Percentiles rank a stretch among this genome's conserved stretches.
These are phyloP conservation scores for Penicillium simplicissimum DNA, from an alignment of 495 filamentous ascomycete genomes.

Conservation along the genomic window DNA sequence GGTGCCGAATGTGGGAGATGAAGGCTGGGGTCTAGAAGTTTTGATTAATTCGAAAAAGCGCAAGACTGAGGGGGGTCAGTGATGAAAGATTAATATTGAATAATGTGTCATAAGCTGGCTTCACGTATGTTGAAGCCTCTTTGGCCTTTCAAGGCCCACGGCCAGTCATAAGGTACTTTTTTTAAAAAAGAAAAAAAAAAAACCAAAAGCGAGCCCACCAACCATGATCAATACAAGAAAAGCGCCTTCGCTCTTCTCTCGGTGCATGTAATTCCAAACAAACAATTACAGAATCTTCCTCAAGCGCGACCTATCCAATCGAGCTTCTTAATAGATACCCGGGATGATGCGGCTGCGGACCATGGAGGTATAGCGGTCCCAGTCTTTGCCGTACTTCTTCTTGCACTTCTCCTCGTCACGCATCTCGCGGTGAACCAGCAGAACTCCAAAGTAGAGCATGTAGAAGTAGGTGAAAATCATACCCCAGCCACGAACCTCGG, in stretches of 20 bases:
- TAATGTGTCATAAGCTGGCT: background rate
- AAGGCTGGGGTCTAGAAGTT: slow-evolving; percentile 41
- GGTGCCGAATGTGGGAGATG: slow-evolving; percentile 43
- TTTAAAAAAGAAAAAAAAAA: no score
- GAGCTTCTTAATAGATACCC: slow-evolving; percentile 69
- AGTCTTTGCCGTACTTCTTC: slow-evolving; percentile 90
- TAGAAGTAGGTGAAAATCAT: slow-evolving; percentile 95
- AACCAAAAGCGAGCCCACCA: background rate
- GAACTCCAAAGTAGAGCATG: slow-evolving; percentile 84
- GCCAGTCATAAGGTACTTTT: background rate
- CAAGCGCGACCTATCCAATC: background rate
- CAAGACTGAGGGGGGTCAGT: slow-evolving; percentile 29
- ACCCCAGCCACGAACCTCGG: slow-evolving; percentile 72
- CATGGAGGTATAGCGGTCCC: slow-evolving; percentile 82
- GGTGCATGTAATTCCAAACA: background rate
- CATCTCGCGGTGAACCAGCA: slow-evolving; percentile 87
- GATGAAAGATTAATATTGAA: slow-evolving; percentile 9
- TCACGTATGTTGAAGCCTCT: slow-evolving; percentile 2
- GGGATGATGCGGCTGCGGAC: slow-evolving; percentile 87
- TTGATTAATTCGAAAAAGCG: slow-evolving; percentile 38
- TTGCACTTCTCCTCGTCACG: slow-evolving; percentile 92
- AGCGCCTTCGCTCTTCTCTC: background rate
- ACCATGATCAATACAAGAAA: background rate
- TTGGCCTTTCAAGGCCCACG: background rate
- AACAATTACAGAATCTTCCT: background rate